These are phyloP conservation scores for Trichosporon inkin DNA, from an alignment of 1,284 basidiomycete genomes.

Conservation along the genomic window DNA sequence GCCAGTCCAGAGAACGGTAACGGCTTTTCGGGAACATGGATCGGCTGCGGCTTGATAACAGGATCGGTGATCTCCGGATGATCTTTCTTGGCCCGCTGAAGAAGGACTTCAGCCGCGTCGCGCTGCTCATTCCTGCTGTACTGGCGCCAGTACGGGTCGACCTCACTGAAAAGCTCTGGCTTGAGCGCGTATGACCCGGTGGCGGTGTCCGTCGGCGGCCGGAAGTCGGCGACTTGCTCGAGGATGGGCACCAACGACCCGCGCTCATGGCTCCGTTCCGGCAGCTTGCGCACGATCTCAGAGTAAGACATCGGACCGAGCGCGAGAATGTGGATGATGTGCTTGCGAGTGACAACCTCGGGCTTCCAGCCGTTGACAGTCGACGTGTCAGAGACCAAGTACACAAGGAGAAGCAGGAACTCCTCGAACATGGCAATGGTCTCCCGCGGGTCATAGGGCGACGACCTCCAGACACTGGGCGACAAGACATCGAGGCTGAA, in stretches of 20 bases:
- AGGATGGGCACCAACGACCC: conserved; percentile 78
- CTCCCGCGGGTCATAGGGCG: conserved; percentile 36
- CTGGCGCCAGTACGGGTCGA: conserved; percentile 95
- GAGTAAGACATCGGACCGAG: conserved; percentile 85
- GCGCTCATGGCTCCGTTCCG: conserved; percentile 85
- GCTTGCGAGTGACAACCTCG: conserved; percentile 66
- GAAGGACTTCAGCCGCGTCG: conserved; percentile 79
- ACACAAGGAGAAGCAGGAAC: conserved; percentile 79
- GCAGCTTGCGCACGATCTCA: conserved; percentile 84
- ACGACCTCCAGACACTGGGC: conserved; percentile 28
- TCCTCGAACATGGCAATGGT: conserved; percentile 87
- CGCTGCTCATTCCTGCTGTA: conserved; percentile 93
- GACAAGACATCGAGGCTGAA: conserved; percentile 59
- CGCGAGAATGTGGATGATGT: conserved; percentile 87
- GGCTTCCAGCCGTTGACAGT: conserved; percentile 69
- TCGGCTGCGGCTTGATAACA: conserved; percentile 67
- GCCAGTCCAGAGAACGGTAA: conserved; percentile 36
- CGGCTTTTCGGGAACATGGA: conserved; percentile 55
- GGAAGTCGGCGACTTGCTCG: conserved; percentile 74
- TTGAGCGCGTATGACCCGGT: conserved; percentile 83
- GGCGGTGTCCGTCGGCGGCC: conserved; percentile 65
- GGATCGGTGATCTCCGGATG: conserved; percentile 55
- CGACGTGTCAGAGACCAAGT: conserved; percentile 77
- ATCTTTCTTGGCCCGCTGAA: conserved; percentile 63
- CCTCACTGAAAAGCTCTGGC: conserved; percentile 75